phyloP scores from a whole-genome alignment of 2,329 filamentous ascomycete species.

The Alternaria postmessia region DNA sequence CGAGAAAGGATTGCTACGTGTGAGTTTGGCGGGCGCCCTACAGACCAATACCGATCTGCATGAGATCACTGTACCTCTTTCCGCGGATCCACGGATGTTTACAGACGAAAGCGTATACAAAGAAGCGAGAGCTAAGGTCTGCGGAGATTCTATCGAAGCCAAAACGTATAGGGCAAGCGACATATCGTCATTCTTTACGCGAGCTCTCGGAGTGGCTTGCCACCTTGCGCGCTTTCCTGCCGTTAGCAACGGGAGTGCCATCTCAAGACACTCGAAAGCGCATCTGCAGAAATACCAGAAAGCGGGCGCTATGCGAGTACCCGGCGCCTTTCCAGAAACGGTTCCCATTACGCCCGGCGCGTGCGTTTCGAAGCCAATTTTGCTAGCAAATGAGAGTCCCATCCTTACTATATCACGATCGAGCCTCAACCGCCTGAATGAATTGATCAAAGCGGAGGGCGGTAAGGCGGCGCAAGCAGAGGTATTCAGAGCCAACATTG shows the following conservation, averaged over 20 bases:
- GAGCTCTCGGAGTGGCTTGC: slow-evolving; percentile 78
- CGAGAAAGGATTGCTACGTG: slow-evolving; percentile 67
- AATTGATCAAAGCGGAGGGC: slow-evolving; percentile 69
- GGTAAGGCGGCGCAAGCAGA: slow-evolving; percentile 73
- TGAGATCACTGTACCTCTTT: slow-evolving; percentile 65
- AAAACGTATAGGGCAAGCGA: slow-evolving; percentile 72
- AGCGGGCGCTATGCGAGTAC: slow-evolving; percentile 51
- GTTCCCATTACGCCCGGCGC: slow-evolving; percentile 57
- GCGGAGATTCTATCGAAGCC: slow-evolving; percentile 78
- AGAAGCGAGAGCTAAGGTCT: slow-evolving; percentile 71
- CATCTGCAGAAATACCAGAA: slow-evolving; percentile 64
- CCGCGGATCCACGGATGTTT: slow-evolving; percentile 69
- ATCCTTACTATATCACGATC: slow-evolving; percentile 84
- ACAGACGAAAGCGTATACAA: slow-evolving; percentile 50
- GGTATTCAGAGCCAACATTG: slow-evolving; percentile 88
- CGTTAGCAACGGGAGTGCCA: slow-evolving; percentile 57
- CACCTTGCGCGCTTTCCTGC: slow-evolving; percentile 84
- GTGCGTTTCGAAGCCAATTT: slow-evolving; percentile 67
- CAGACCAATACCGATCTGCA: slow-evolving; percentile 41
- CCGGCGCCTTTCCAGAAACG: slow-evolving; percentile 63
- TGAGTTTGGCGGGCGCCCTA: slow-evolving; percentile 61
- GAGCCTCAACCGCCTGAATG: slow-evolving; percentile 81
- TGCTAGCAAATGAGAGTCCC: slow-evolving; percentile 92
- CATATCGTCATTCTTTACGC: slow-evolving; percentile 80
- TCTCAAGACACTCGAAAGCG: slow-evolving; percentile 74